A percentile compares a stretch with the other conserved stretches of the same genome.
phyloP scores from a whole-genome alignment of 768 basidiomycete species.

The Boletus subcaerulescens region DNA sequence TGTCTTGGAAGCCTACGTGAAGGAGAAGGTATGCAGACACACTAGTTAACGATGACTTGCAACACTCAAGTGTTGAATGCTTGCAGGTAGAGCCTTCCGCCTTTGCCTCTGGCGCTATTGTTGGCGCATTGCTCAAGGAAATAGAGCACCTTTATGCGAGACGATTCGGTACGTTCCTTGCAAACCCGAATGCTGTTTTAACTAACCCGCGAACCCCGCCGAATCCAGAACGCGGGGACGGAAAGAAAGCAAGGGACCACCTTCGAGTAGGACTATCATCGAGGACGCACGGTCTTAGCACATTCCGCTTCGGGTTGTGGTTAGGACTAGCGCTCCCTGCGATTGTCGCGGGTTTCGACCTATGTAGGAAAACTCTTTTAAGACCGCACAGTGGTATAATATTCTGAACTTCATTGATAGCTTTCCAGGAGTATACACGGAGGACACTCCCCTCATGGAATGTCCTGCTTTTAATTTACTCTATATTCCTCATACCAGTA shows the following conservation, averaged over 20 bases:
- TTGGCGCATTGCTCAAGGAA: conserved; percentile 67
- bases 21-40: conserved; percentile 55
- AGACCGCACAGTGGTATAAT: neutral
- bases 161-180: conserved; percentile 63
- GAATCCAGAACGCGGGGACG: conserved; percentile 59
- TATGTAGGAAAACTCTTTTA: conserved; percentile 32
- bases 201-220: neutral
- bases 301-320: conserved; percentile 70
- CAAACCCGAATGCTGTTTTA: no score
- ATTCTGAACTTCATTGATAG: conserved; percentile 34
- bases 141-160: conserved; percentile 75
- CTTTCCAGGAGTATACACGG: conserved; percentile 51
- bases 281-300: conserved; percentile 66
- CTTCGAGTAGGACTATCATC: conserved; percentile 52
- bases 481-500: conserved; percentile 66
- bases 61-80: neutral
- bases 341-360: conserved; percentile 61
- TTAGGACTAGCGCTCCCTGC: conserved; percentile 75
- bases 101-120: conserved; percentile 59
- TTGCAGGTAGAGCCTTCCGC: conserved; percentile 63
- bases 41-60: neutral
- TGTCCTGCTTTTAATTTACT: conserved; percentile 76
- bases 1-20: conserved; percentile 74
- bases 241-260: conserved; percentile 67
- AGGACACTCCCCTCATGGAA: conserved; percentile 63